phyloP scores from a whole-genome alignment of 78 protist genomes.

The Cavenderia fasciculata region DNA sequence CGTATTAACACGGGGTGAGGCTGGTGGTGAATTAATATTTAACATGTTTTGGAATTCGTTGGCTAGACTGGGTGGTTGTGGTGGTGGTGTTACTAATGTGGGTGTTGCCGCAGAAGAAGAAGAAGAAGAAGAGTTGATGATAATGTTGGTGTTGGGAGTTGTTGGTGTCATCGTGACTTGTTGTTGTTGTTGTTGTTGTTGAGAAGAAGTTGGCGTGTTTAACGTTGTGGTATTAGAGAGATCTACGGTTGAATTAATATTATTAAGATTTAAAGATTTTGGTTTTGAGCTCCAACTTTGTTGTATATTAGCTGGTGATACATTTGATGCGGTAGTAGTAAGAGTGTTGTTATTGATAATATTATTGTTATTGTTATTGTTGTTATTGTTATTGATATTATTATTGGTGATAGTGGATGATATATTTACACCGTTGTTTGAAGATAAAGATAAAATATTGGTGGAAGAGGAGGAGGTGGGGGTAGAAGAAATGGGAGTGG shows the following conservation, averaged over 20 bases:
- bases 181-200: background rate
- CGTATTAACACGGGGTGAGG: background rate
- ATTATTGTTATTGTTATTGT: background rate
- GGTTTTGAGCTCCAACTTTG: background rate
- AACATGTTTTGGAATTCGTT: background rate
- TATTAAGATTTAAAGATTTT: background rate
- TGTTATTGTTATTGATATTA: background rate
- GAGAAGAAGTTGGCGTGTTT: background rate
- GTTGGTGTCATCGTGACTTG: background rate
- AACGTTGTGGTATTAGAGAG: background rate
- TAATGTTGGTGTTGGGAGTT: no score
- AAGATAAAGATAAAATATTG: background rate
- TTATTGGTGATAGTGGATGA: background rate
- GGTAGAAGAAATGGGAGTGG: background rate
- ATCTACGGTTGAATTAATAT: background rate
- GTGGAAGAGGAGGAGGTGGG: no score
- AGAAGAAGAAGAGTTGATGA: no score
- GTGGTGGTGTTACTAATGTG: background rate
- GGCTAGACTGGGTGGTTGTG: background rate
- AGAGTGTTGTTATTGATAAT: background rate
- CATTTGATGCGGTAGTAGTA: background rate
- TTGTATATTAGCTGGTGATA: background rate
- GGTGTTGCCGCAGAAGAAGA: no score
- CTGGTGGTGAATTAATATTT: background rate
- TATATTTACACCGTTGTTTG: no score